Evolutionary conservation across 192 early-diverging fungal species (phyloP).

Genomic region (Umbelopsis ramanniana): DNA sequence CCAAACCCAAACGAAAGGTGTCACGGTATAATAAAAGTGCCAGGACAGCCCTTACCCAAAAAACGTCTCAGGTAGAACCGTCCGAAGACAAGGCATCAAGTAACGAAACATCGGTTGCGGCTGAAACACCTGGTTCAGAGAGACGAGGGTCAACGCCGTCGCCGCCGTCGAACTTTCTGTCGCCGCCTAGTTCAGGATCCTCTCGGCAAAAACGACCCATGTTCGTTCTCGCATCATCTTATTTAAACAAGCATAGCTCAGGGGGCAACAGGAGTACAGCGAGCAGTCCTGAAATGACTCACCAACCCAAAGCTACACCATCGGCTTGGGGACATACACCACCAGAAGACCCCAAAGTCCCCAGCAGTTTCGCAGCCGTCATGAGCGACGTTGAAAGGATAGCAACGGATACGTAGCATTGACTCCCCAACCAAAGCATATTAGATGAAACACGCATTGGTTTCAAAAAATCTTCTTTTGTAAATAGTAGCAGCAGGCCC

Average conservation of each 20-base stretch:
- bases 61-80: background rate
- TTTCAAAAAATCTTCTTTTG: background rate
- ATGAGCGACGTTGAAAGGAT: conserved; percentile 14
- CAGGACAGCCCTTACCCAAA: conserved; percentile 4
- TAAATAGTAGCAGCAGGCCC: background rate
- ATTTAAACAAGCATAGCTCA: conserved; percentile 26
- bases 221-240: conserved; percentile 45
- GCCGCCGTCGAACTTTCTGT: background rate
- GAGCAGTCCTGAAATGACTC: conserved; percentile 3
- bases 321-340: conserved; percentile 18
- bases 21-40: conserved; percentile 5
- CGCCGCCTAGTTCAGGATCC: conserved; percentile 15
- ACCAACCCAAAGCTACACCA: background rate
- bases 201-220: conserved; percentile 34
- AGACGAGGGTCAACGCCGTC: conserved; percentile 7
- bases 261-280: background rate
- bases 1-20: conserved; percentile 8
- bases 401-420: conserved; percentile 10
- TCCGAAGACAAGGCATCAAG: background rate
- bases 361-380: background rate
- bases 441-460: background rate
- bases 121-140: conserved; percentile 6
- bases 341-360: conserved; percentile 3
- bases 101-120: background rate
- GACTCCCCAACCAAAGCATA: background rate